Conservation (phyloP, 2,329 filamentous ascomycete genomes). For the Blastomyces gilchristii region DNA sequence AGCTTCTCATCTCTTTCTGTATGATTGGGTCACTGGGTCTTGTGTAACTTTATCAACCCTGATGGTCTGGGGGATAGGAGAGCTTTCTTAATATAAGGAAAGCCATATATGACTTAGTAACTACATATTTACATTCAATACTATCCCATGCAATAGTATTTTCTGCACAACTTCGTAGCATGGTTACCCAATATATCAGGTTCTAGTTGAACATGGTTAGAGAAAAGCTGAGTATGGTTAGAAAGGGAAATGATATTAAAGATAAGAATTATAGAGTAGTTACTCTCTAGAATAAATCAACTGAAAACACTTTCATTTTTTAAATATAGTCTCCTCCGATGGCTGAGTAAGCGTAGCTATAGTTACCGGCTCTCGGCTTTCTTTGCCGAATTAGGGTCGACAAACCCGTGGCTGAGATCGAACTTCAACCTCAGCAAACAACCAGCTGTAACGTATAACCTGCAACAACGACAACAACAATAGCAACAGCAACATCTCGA, state of each 20-base stretch:
- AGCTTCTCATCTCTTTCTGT: neutral
- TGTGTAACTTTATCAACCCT: neutral
- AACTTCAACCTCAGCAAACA: neutral
- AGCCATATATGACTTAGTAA: neutral
- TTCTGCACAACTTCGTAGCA: too few relatives aligned
- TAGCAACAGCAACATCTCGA: neutral
- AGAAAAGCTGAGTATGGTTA: too few relatives aligned
- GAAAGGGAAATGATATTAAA: too few relatives aligned
- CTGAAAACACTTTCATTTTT: too few relatives aligned
- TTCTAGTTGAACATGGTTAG: too few relatives aligned
- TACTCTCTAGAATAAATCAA: too few relatives aligned
- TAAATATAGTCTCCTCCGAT: neutral
- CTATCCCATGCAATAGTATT: too few relatives aligned
- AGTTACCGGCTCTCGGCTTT: neutral
- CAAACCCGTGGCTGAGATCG: neutral
- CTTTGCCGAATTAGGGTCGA: neutral
- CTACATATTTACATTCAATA: neutral
- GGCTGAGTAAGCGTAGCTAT: neutral
- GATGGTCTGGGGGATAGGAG: neutral
- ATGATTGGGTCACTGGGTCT: neutral
- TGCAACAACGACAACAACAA: neutral
- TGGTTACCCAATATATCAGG: too few relatives aligned
- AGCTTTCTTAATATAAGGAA: neutral
- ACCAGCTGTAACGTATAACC: neutral
- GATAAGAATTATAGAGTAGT: too few relatives aligned